Evolutionary conservation across 164 flowering plant genomes (phyloP).

Genomic region (Vitis vinifera): DNA sequence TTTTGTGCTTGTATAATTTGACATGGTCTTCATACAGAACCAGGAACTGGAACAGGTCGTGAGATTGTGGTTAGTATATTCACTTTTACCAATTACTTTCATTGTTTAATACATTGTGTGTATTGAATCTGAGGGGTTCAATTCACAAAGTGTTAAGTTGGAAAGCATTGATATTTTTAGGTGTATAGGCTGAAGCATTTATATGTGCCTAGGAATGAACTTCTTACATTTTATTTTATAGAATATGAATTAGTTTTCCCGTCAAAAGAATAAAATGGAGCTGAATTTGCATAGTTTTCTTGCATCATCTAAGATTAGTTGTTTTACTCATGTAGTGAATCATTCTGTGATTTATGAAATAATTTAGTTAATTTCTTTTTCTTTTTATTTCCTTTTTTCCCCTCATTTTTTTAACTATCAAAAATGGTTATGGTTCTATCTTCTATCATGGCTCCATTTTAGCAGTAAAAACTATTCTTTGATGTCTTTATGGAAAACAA

Average conservation of each 20-base stretch:
- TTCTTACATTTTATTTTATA: background rate
- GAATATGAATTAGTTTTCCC: background rate
- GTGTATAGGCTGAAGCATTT: background rate
- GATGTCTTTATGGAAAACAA: too few species aligned
- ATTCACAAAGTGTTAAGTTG: background rate
- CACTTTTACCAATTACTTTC: background rate
- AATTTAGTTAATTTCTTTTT: background rate
- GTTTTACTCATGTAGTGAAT: background rate
- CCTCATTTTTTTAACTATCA: too few species aligned
- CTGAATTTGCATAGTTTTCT: background rate
- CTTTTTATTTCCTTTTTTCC: background rate
- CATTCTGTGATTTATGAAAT: background rate
- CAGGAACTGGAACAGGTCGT: conserved; percentile 67
- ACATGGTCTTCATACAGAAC: conserved; percentile 43
- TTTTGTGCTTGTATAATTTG: background rate
- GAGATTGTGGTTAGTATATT: conserved; percentile 65
- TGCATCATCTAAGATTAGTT: background rate
- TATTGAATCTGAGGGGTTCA: background rate
- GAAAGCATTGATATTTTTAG: background rate
- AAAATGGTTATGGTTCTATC: too few species aligned
- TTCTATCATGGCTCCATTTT: too few species aligned
- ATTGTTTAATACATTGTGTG: background rate
- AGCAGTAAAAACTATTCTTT: too few species aligned
- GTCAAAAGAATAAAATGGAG: too few species aligned
- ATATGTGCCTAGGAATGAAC: background rate